A percentile compares a stretch with the other conserved stretches of the same genome.
Evolutionary conservation across 1,139 yeast species (phyloP).

Genomic region (Suhomyces wounanorum): DNA sequence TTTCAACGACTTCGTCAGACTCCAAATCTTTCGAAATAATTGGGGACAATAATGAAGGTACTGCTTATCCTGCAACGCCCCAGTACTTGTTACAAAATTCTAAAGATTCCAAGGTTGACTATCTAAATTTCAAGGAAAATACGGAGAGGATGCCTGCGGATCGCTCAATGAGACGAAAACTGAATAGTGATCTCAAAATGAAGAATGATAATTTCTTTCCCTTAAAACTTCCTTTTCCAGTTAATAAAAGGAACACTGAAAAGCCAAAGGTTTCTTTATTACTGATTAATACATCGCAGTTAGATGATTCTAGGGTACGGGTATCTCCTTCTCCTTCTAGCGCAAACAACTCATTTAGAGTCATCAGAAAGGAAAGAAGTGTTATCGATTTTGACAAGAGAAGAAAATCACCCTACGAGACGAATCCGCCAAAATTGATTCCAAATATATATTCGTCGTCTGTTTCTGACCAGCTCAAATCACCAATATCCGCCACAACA

Average conservation of each 20-base stretch:
- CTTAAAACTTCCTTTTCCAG: constrained; percentile 26
- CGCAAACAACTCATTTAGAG: constrained; percentile 53
- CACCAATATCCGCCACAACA: constrained; percentile 46
- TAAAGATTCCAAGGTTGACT: constrained; percentile 49
- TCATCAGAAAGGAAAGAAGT: constrained; percentile 61
- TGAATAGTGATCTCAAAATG: constrained; percentile 1
- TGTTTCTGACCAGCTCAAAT: constrained; percentile 32
- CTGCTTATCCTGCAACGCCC: constrained; percentile 58
- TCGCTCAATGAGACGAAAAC: constrained; percentile 1
- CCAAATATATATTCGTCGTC: constrained; percentile 49
- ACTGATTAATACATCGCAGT: constrained; percentile 31
- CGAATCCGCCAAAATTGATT: constrained; percentile 44
- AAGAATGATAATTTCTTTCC: constrained; percentile 19
- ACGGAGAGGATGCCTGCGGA: constrained; percentile 20
- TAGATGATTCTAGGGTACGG: constrained; percentile 9
- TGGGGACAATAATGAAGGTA: constrained; percentile 41
- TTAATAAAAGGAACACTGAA: constrained; percentile 16
- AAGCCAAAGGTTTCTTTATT: constrained; percentile 25
- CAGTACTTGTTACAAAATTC: constrained; percentile 52
- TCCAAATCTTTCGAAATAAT: constrained; percentile 50
- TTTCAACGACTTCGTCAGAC: constrained; percentile 49
- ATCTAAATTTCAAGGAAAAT: constrained; percentile 62
- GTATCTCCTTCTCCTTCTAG: constrained; percentile 15
- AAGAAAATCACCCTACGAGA: constrained; percentile 70
- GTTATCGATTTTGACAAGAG: constrained; percentile 85